These are phyloP conservation scores for Ampelomyces quisqualis DNA, from an alignment of 2,329 filamentous ascomycete genomes.

Conservation along the genomic window DNA sequence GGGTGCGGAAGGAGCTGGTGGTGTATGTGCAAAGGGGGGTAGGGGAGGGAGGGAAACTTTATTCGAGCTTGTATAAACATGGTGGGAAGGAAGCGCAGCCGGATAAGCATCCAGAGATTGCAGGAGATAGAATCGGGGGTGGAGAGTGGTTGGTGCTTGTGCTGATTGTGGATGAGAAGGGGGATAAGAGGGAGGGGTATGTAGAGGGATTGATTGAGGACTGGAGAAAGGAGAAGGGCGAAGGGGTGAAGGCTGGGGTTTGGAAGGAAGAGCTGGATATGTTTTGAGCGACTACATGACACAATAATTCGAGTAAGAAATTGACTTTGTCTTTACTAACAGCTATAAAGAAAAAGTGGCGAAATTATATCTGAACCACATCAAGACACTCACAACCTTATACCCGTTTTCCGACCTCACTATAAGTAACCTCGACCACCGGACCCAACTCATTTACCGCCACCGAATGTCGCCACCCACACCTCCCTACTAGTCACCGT, in stretches of 20 bases:
- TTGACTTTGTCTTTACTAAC: no score
- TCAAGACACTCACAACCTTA: no score
- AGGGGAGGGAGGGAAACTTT: not conserved
- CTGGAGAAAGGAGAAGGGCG: not conserved
- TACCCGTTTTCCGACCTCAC: no score
- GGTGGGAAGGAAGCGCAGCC: constrained; percentile 15
- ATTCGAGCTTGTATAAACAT: constrained; percentile 11
- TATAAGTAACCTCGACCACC: no score
- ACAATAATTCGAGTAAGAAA: no score
- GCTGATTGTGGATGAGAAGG: not conserved
- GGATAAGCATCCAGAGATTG: constrained; percentile 16
- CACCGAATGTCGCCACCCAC: not conserved
- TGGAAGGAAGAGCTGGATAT: not conserved
- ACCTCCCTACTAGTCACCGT: not conserved
- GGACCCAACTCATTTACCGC: no score
- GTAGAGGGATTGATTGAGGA: constrained; percentile 5
- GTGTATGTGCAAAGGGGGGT: not conserved
- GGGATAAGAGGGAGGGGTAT: constrained; percentile 4
- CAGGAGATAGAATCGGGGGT: constrained; percentile 4
- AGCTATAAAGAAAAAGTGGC: no score
- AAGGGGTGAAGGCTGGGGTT: not conserved
- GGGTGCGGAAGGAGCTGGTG: not conserved
- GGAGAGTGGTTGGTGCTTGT: constrained; percentile 14
- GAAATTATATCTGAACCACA: no score
- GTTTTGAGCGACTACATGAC: not conserved